Percentiles rank a stretch among this genome's conserved stretches.
Conservation (phyloP, 768 basidiomycete species). For the Amanita rubescens region DNA sequence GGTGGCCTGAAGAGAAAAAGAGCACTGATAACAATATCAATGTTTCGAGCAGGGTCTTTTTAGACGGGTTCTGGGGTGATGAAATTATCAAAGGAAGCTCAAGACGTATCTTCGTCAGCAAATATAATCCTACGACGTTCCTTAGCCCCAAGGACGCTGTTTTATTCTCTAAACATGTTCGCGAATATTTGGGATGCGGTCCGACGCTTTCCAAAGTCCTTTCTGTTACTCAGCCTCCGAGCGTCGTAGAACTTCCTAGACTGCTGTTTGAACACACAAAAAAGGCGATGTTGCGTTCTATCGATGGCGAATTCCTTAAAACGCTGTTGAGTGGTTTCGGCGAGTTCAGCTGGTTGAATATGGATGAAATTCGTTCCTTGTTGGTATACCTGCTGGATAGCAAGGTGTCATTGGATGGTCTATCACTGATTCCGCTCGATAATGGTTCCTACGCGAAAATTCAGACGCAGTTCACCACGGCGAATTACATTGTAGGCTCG, state of each 20-base stretch:
- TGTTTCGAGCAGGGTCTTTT: conserved; percentile 12
- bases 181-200: conserved; percentile 10
- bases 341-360: conserved; percentile 10
- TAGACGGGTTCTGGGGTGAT: conserved; percentile 23
- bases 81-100: conserved; percentile 16
- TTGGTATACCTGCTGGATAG: conserved; percentile 19
- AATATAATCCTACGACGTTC: conserved; percentile 9
- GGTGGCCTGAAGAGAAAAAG: conserved; percentile 38
- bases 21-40: conserved; percentile 11
- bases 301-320: conserved; percentile 22
- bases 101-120: conserved; percentile 21
- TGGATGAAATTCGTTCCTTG: conserved; percentile 18
- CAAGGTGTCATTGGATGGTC: conserved; percentile 15
- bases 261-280: conserved; percentile 15
- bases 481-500: conserved; percentile 22
- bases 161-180: conserved; percentile 15
- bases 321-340: conserved; percentile 6
- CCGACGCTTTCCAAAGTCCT: conserved; percentile 16
- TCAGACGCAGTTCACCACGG: conserved; percentile 6
- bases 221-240: conserved; percentile 13
- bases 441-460: conserved; percentile 24
- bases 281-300: conserved; percentile 11
- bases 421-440: conserved; percentile 31
- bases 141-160: conserved; percentile 17
- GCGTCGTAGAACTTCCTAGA: conserved; percentile 16